Evolutionary conservation across 371 early-diverging fungal species (phyloP), one percentile per base, ranked within the genome.

Genomic region (Mucor mucedo): DNA sequence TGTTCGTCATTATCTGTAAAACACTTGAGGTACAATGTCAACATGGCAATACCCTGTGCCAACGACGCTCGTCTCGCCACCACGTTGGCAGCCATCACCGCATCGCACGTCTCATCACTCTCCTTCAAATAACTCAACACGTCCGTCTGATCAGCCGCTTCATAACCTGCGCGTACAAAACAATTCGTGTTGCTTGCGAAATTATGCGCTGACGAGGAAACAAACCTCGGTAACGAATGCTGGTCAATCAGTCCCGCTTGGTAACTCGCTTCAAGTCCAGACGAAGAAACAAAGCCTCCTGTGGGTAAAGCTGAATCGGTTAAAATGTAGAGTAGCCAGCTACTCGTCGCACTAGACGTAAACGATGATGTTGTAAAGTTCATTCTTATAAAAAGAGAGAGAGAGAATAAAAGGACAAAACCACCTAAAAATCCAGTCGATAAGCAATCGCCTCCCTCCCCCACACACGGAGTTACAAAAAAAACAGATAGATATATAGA

Each of bases 291-390:
- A 66, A 93, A 93, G 0, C 93, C 93, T 28, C 96, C 95, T 0
- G 94, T 95, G 0, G 96, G 96, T 11, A 96, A 83, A 13, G 94
- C 93, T 5, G 95, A 95, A 80, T 96, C 96, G 8, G 93, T 87
- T 29, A 96, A 74, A 66, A 92, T 87, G 79, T 90, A 91, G 2
- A 93, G 83, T 4, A 93, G 77, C 93, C 93, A 94, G 39, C 82
- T 77, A 60, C 79, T 78, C 5, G 79, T 78, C 39, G 76, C 74
- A 59, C 69, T 73, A 2, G 80, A 80, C 11, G 69, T 68, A 63
- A 80, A 80, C 11, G 49, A 39, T 16, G 29, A 10, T 3, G 55
- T 29, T 3, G 55, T 29, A 33, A 55, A 27, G 7, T 42, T 11
- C 39, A 61, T 52, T 27, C 21, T 21, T 21, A 21, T n/a, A n/a